Base-by-base conservation (phyloP, 441 rosid genomes). In the Adansonia rubrostipa region DNA sequence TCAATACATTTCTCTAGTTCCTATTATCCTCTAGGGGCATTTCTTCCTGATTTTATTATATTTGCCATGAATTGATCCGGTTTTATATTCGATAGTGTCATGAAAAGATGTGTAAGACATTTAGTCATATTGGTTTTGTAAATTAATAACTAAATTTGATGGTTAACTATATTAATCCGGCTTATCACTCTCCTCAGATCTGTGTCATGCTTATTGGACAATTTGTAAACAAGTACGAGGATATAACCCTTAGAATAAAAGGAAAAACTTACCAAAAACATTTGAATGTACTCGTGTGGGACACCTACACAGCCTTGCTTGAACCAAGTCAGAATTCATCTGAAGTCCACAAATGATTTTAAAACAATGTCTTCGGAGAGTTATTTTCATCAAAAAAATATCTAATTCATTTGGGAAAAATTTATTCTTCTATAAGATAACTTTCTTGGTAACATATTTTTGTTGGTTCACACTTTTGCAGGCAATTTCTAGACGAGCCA, bases 401-500 rank as follows among this genome's bases (percentile, higher is more conserved):
- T 9, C 14, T 54, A 28, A 3, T 24, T 44, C 20, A 13, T 51
- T 68, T 61, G 51, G n/a, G n/a, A 24, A 62, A 68, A 28, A 22
- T 22, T 48, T 67, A 50, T 13, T 6, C 63, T 74, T 69, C 68
- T n/a, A 8, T 63, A 19, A 24, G 50, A 62, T 48, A 66, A 60
- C 60, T 33, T 73, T 66, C 47, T 28, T 14, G 76, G 62, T 69
- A 51, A 76, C 60, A 28, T 45, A 69, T 44, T 66, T 69, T 28
- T 28, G 70, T 50, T 56, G 57, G 7, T 76, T 79, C 42, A 19
- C 74, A 51, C 77, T 64, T 74, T 71, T 65, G 54, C 77, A 94
- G 98, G 98, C 97, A 78, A 96, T 94, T 78, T 94, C 99, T 75
- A 91, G 99, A 83, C 88, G 96, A 68, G 92, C 97, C 71, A 84